A percentile compares a stretch with the other conserved stretches of the same genome.
Conservation (phyloP, 495 filamentous ascomycete species). For the Rusavskia elegans region DNA sequence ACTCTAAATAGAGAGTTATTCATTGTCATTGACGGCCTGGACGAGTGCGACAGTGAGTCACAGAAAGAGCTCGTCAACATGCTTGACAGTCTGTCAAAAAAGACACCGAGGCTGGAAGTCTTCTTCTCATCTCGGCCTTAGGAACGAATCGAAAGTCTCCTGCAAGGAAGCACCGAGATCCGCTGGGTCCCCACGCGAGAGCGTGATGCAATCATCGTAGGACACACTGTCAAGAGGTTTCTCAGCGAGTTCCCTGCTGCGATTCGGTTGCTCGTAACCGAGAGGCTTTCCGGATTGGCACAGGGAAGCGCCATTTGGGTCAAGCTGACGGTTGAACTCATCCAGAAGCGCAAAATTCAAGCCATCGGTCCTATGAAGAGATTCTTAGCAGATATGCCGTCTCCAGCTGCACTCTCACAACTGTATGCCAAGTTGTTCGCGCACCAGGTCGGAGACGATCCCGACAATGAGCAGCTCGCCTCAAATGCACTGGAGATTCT, state of each 20-base stretch:
- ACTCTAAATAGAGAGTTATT: conserved; percentile 8
- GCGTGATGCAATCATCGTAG: conserved; percentile 10
- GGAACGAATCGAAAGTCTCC: conserved; percentile 10
- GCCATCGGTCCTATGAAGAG: conserved; percentile 7
- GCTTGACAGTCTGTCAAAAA: conserved; percentile 6
- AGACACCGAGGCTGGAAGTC: conserved; percentile 4
- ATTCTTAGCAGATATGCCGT: conserved; percentile 8
- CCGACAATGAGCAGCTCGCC: conserved; percentile 9
- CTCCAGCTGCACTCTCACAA: conserved; percentile 5
- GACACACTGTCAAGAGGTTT: conserved; percentile 9
- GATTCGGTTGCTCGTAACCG: conserved; percentile 7
- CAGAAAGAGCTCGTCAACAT: conserved; percentile 9
- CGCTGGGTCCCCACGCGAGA: conserved; percentile 5
- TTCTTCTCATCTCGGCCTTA: conserved; percentile 11
- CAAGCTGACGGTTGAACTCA: conserved; percentile 11
- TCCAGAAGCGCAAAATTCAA: conserved; percentile 8
- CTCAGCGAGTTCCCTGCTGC: conserved; percentile 3
- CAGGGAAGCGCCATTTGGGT: conserved; percentile 14
- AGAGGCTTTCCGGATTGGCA: conserved; percentile 8
- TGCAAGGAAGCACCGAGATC: conserved; percentile 8
- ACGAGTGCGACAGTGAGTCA: conserved; percentile 16
- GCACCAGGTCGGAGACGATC: conserved; percentile 6
- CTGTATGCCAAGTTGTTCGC: conserved; percentile 9
- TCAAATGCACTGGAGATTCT: conserved; percentile 13
- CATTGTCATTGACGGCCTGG: conserved; percentile 14